These are phyloP conservation scores for Kwoniella heveanensis DNA, from an alignment of 768 basidiomycete species.

Conservation along the genomic window DNA sequence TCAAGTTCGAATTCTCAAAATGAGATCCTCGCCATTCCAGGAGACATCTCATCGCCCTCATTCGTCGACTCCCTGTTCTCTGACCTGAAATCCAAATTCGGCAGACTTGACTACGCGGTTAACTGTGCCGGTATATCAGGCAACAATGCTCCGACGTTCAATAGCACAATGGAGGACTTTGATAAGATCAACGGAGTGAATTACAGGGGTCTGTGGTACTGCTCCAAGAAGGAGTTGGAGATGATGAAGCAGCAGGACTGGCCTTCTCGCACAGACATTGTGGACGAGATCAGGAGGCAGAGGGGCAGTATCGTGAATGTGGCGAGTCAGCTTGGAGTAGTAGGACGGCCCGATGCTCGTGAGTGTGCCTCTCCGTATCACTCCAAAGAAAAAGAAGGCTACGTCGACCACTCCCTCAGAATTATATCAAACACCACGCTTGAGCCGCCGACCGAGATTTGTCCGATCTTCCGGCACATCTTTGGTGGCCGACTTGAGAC, in stretches of 20 bases:
- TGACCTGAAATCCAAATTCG: conserved; percentile 20
- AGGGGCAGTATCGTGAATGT: conserved; percentile 43
- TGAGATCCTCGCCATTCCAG: conserved; percentile 25
- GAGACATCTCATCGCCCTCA: conserved; percentile 31
- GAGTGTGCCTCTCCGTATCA: too few species aligned
- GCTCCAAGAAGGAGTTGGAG: conserved; percentile 32
- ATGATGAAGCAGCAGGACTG: conserved; percentile 39
- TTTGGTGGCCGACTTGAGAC: too few species aligned
- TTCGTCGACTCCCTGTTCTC: conserved; percentile 32
- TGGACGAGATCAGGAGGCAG: conserved; percentile 23
- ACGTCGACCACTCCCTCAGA: too few species aligned
- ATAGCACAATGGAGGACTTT: conserved; percentile 36
- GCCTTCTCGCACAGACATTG: not conserved
- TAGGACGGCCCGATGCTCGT: conserved; percentile 32
- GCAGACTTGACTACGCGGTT: conserved; percentile 40
- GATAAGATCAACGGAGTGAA: conserved; percentile 41
- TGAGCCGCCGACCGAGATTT: too few species aligned
- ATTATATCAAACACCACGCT: too few species aligned
- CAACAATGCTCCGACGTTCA: conserved; percentile 20
- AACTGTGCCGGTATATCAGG: conserved; percentile 38
- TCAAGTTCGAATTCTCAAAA: not conserved
- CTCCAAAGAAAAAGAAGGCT: too few species aligned
- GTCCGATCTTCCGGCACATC: too few species aligned
- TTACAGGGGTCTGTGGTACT: conserved; percentile 41
- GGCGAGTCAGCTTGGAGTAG: conserved; percentile 41